Evolutionary conservation across 345 rosid species (phyloP).

Genomic region (Triadica sebifera): DNA sequence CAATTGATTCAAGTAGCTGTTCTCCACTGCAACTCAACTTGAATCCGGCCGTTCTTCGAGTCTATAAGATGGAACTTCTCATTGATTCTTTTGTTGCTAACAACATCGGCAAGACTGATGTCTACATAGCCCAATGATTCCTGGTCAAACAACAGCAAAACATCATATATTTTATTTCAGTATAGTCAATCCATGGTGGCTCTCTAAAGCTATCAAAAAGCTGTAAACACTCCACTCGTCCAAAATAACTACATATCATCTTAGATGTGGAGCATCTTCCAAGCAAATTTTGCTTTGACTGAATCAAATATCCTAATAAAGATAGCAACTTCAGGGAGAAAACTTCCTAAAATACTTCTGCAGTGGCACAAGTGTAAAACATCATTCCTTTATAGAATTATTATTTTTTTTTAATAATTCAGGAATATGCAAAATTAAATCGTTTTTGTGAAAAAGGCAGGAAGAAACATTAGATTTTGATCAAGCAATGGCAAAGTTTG

Average conservation of each 20-base stretch:
- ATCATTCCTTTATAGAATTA: too few relatives aligned
- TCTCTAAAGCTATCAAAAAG: too few relatives aligned
- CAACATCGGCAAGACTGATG: constrained; percentile 69
- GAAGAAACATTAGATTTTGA: not conserved
- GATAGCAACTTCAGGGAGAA: not conserved
- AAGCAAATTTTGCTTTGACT: not conserved
- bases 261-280: not conserved
- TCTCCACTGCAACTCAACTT: constrained; percentile 89
- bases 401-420: too few relatives aligned
- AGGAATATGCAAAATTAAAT: not conserved
- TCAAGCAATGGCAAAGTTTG: not conserved
- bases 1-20: constrained; percentile 41
- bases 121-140: constrained; percentile 76
- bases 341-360: not conserved
- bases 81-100: constrained; percentile 78
- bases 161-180: not conserved
- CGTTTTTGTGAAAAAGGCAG: not conserved
- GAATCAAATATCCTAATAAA: not conserved
- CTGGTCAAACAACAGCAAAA: constrained; percentile 35
- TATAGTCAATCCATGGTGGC: not conserved
- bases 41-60: constrained; percentile 83
- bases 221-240: too few relatives aligned
- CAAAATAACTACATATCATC: not conserved
- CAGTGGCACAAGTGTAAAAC: not conserved
- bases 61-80: constrained; percentile 89